phyloP scores from a whole-genome alignment of 306 rosid genomes.

The Inga leiocalycina region DNA sequence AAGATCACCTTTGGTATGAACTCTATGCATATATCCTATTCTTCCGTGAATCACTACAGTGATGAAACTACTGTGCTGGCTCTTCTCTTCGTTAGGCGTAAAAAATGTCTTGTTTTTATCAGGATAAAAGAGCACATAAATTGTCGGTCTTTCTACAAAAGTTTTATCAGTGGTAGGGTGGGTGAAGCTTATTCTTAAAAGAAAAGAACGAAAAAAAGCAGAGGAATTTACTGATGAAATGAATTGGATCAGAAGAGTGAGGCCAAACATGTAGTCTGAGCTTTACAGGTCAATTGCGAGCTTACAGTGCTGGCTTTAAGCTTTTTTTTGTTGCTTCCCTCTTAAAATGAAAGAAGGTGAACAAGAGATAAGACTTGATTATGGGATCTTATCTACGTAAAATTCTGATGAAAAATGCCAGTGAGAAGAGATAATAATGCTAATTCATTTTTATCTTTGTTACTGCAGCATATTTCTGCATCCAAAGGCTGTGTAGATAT shows the following conservation, averaged over 20 bases:
- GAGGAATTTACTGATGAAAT: neutral
- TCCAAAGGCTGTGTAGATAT: slow-evolving; percentile 52
- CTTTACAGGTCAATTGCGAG: neutral
- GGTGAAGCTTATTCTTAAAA: neutral
- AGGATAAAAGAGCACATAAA: neutral
- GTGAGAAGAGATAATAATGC: slow-evolving; percentile 2
- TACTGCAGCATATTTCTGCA: slow-evolving; percentile 47
- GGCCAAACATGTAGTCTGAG: neutral
- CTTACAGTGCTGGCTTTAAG: neutral
- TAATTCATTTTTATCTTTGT: neutral
- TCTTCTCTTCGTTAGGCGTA: neutral
- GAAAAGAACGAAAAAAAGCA: neutral
- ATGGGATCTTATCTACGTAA: neutral
- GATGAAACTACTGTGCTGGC: neutral
- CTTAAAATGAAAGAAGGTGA: neutral
- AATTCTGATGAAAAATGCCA: neutral
- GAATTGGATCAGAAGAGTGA: neutral
- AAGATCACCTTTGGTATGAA: slow-evolving; percentile 58
- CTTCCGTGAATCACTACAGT: neutral
- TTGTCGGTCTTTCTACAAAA: neutral
- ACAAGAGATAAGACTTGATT: neutral
- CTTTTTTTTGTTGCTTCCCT: neutral
- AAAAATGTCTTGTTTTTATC: neutral
- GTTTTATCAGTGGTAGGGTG: neutral
- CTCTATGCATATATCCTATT: neutral